A percentile compares a stretch with the other conserved stretches of the same genome.
phyloP scores from a whole-genome alignment of 371 early-diverging fungal species.

The Mortierella sp. region DNA sequence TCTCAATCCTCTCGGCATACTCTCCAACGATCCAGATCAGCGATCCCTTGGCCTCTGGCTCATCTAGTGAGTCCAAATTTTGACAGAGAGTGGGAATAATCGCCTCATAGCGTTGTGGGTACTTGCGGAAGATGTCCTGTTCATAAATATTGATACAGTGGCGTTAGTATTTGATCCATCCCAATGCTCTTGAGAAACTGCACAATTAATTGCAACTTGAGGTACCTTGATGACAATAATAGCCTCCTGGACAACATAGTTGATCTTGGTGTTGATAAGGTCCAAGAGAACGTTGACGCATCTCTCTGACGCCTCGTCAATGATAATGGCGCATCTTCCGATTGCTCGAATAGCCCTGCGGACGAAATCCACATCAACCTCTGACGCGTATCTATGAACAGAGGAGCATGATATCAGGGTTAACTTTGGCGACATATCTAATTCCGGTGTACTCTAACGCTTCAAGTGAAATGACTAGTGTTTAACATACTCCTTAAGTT shows the following conservation, averaged over 20 bases:
- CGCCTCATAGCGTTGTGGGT: constrained; percentile 90
- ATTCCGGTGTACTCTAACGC: neutral
- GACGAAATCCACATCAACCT: constrained; percentile 98
- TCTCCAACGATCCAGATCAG: constrained; percentile 98
- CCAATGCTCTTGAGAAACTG: neutral
- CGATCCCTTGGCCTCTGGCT: constrained; percentile 94
- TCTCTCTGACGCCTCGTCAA: constrained; percentile 88
- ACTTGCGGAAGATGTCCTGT: constrained; percentile 95
- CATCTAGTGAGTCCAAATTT: constrained; percentile 90
- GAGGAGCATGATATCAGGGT: neutral
- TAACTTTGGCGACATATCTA: too few species aligned
- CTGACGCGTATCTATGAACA: constrained; percentile 85
- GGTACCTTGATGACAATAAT: constrained; percentile 91
- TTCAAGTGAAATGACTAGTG: neutral
- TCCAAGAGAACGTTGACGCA: constrained; percentile 92
- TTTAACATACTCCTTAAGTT: constrained; percentile 86
- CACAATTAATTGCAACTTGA: neutral
- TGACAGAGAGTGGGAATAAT: constrained; percentile 92
- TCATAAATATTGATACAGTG: neutral
- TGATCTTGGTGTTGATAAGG: constrained; percentile 90
- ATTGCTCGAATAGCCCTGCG: constrained; percentile 93
- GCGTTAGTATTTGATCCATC: neutral
- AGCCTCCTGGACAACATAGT: constrained; percentile 94
- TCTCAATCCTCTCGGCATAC: constrained; percentile 94
- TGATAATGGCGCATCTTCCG: constrained; percentile 94